Evolutionary conservation across 2,329 filamentous ascomycete genomes (phyloP), one percentile per base, ranked within the genome.

Genomic region (Dactylellina sp.): DNA sequence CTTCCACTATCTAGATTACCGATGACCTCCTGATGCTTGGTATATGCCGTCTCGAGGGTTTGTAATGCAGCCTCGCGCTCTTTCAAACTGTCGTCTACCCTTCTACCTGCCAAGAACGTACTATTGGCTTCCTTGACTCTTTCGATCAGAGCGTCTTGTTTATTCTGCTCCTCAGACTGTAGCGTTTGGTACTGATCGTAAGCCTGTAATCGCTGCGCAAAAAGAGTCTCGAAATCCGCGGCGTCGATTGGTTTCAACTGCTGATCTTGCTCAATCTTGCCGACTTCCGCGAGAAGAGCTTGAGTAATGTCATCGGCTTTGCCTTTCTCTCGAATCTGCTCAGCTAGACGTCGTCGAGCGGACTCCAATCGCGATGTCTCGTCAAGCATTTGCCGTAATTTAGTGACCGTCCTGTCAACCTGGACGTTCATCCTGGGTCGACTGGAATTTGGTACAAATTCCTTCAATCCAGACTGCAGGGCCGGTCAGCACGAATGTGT

Each of bases 1-100:
- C 94, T 86, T 0, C 92, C 95, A 0, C 91, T 91, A 76, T 98
- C 94, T 1, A 97, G 85, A 79, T 98, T 97, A 76, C 88, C 91
- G 66, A 97, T 88, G 65, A 98, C 92, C 80, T 99, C 94, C 82
- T 97, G 97, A 84, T 98, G 98, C 82, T 94, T 96, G 81, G 93
- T 89, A 80, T 96, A 98, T 0, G 92, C 94, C 76, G 91, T 93
- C 81, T 98, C 94, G 7, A 99, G 84, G 75, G 87, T 88, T 81
- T 99, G 95, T 53, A 99, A 82, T 0, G 92, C 93, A 77, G 90
- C 87, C 80, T 98, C 94, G 12, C 95, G 88, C 79, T 96, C 93
- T 72, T 85, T 86, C 1, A 85, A 87, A 4, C 86, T 87, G 0
- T 85, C 84, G 76, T 92, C 91, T 2, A 89, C 88, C 40, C 85